Evolutionary conservation across 371 early-diverging fungal species (phyloP).

Genomic region (Mucor indicus): DNA sequence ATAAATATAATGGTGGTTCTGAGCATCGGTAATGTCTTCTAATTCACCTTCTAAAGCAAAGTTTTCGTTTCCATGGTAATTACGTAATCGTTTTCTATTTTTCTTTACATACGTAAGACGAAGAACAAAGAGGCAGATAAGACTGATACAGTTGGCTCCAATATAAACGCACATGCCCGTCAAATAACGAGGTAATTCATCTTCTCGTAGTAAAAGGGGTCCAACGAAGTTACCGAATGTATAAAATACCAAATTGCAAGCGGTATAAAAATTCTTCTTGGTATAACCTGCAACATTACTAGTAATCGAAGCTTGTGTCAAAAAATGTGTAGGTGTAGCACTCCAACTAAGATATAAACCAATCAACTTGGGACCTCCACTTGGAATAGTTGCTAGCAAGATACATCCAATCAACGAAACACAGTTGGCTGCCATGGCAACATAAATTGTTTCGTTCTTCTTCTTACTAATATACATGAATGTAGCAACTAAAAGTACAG

Average conservation of each 20-base stretch:
- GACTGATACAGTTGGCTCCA: constrained; percentile 13
- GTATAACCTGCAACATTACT: constrained; percentile 25
- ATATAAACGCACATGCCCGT: constrained; percentile 34
- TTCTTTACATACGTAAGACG: constrained; percentile 3
- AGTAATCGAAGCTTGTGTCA: constrained; percentile 10
- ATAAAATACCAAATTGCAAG: constrained; percentile 15
- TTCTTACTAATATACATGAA: too few relatives aligned
- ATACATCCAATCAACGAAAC: too few relatives aligned
- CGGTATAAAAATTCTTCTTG: constrained; percentile 20
- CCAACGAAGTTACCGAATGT: constrained; percentile 21
- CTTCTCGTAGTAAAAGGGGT: constrained; percentile 13
- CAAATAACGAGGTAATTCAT: constrained; percentile 26
- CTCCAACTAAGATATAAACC: too few relatives aligned
- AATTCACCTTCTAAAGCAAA: constrained; percentile 2
- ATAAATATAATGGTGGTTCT: too few relatives aligned
- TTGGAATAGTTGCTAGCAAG: too few relatives aligned
- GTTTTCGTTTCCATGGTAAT: neutral
- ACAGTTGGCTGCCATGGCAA: too few relatives aligned
- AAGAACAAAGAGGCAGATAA: constrained; percentile 11
- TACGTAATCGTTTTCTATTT: constrained; percentile 3
- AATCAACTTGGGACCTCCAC: too few relatives aligned
- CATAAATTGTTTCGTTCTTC: too few relatives aligned
- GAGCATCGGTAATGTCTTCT: constrained; percentile 9
- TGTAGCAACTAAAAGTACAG: too few relatives aligned
- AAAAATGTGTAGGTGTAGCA: constrained; percentile 3